These are phyloP conservation scores for Tricholoma matsutake DNA, from an alignment of 768 basidiomycete species.

Conservation along the genomic window DNA sequence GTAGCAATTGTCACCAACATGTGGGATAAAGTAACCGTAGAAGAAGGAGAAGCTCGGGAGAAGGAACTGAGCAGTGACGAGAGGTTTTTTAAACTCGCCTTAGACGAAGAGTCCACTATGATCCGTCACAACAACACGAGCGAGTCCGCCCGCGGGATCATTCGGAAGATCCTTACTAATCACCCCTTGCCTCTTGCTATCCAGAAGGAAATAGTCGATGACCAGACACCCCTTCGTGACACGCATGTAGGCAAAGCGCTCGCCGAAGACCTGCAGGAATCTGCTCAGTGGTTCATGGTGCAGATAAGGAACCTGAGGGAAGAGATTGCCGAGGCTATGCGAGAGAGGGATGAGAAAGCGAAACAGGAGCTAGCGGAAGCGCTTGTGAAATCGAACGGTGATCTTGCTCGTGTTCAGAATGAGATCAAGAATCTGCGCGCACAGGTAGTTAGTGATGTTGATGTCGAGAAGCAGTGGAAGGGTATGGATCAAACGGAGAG, in stretches of 20 bases:
- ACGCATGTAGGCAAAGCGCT: constrained; percentile 9
- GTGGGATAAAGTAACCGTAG: constrained; percentile 26
- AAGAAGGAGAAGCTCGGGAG: constrained; percentile 18
- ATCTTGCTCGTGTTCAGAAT: not conserved
- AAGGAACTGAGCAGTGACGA: constrained; percentile 16
- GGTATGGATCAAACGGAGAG: not conserved
- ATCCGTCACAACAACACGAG: constrained; percentile 12
- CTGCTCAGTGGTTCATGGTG: not conserved
- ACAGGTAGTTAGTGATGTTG: not conserved
- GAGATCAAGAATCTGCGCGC: not conserved
- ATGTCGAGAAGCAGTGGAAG: not conserved
- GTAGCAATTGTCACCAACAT: constrained; percentile 36
- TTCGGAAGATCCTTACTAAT: constrained; percentile 10
- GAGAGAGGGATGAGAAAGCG: not conserved
- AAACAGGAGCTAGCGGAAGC: not conserved
- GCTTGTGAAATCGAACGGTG: not conserved
- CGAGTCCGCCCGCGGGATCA: constrained; percentile 15
- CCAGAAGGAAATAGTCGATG: constrained; percentile 17
- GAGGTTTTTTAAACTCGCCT: constrained; percentile 14
- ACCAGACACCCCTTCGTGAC: constrained; percentile 6
- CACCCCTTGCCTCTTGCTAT: constrained; percentile 9
- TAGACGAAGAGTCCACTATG: constrained; percentile 5
- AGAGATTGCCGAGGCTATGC: not conserved
- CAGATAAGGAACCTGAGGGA: not conserved
- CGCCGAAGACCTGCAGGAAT: not conserved